These are phyloP conservation scores for Colletotrichum australisinense DNA, from an alignment of 2,329 filamentous ascomycete genomes.

Conservation along the genomic window DNA sequence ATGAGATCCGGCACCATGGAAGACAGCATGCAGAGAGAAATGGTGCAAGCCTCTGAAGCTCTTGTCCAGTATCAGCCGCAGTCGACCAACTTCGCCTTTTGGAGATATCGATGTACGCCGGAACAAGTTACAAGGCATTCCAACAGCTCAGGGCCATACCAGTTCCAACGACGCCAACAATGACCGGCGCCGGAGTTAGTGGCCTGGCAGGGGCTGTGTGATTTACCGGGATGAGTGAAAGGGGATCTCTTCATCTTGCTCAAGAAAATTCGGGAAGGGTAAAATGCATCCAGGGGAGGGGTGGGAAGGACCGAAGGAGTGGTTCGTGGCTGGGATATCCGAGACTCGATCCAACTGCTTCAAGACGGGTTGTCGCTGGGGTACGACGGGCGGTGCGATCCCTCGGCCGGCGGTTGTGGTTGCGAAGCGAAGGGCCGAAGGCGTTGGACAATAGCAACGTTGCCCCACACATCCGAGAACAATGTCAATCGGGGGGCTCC, in stretches of 20 bases:
- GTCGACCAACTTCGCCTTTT: not conserved
- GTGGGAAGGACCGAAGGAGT: not conserved
- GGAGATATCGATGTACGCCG: not conserved
- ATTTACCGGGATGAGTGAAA: not conserved
- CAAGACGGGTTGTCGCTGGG: not conserved
- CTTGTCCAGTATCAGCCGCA: not conserved
- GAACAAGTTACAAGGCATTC: not conserved
- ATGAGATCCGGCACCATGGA: not conserved
- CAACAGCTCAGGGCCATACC: not conserved
- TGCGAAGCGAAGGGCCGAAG: not conserved
- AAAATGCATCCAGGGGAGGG: not conserved
- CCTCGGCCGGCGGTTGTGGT: not conserved
- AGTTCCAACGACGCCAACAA: not conserved
- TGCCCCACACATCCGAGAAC: conserved; percentile 23
- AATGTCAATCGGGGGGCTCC: conserved; percentile 13
- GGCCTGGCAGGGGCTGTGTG: not conserved
- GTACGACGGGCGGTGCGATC: not conserved
- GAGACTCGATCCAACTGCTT: not conserved
- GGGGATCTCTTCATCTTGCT: not conserved
- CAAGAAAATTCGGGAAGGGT: not conserved
- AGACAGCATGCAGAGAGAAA: not conserved
- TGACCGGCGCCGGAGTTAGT: not conserved
- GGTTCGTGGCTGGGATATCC: not conserved
- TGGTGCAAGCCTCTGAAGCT: not conserved
- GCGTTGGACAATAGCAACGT: conserved; percentile 11